These are phyloP conservation scores for Geotrichum siamense DNA, from an alignment of 1,139 yeast genomes.

Conservation along the genomic window DNA sequence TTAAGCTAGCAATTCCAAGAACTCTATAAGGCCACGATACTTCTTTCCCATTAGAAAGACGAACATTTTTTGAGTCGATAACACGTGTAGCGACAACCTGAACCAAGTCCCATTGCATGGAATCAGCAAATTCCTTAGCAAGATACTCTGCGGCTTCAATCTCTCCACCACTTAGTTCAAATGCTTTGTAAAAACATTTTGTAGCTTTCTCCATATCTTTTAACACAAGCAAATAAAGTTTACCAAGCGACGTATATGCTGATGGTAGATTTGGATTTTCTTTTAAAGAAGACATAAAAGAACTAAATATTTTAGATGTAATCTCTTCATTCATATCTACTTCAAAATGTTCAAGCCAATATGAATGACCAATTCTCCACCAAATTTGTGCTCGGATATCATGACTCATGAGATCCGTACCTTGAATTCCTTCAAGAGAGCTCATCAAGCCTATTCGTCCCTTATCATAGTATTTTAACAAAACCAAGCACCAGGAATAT, in stretches of 20 bases:
- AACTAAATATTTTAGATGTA: constrained; percentile 40
- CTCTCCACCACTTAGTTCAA: constrained; percentile 77
- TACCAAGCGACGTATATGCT: constrained; percentile 73
- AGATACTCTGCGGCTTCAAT: constrained; percentile 65
- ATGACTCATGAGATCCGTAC: constrained; percentile 45
- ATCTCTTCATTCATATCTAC: constrained; percentile 27
- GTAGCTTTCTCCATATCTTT: constrained; percentile 63
- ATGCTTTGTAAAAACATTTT: constrained; percentile 83
- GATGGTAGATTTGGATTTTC: constrained; percentile 61
- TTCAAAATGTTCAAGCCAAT: constrained; percentile 32
- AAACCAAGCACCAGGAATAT: constrained; percentile 70
- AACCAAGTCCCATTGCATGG: constrained; percentile 79
- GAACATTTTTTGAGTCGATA: constrained; percentile 54
- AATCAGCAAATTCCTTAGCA: constrained; percentile 57
- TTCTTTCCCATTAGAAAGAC: constrained; percentile 28
- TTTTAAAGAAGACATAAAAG: constrained; percentile 57
- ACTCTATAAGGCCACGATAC: constrained; percentile 83
- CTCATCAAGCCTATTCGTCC: constrained; percentile 50
- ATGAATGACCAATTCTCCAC: constrained; percentile 71
- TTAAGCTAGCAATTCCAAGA: constrained; percentile 71
- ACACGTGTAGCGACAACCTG: constrained; percentile 56
- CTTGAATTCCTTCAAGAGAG: constrained; percentile 43
- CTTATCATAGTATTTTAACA: constrained; percentile 42
- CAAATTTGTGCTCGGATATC: constrained; percentile 53
- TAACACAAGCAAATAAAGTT: constrained; percentile 51